These are phyloP conservation scores for Entomortierella chlamydospora DNA, from an alignment of 192 early-diverging fungal species.

Conservation along the genomic window DNA sequence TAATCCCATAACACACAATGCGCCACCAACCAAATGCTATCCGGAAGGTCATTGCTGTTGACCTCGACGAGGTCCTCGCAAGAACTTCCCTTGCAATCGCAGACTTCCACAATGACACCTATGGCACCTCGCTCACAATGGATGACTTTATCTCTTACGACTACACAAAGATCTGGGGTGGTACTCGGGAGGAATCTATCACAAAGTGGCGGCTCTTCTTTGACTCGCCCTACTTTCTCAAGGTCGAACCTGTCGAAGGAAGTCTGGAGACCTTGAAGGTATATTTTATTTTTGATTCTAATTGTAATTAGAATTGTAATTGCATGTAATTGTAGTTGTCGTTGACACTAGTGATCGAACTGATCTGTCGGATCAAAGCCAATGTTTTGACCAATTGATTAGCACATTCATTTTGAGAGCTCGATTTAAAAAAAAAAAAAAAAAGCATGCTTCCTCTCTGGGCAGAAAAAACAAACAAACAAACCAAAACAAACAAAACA, in stretches of 20 bases:
- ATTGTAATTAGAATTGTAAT: too few species aligned
- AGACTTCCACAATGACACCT: conserved; percentile 66
- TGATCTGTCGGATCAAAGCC: too few species aligned
- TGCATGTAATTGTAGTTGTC: too few species aligned
- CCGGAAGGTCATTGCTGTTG: conserved; percentile 61
- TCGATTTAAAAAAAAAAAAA: conserved; percentile 1
- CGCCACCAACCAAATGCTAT: conserved; percentile 41
- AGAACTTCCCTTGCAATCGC: conserved; percentile 62
- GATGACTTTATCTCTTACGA: conserved; percentile 64
- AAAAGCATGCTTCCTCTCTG: neutral
- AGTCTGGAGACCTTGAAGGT: conserved; percentile 66
- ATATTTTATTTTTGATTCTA: neutral
- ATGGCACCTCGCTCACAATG: conserved; percentile 57
- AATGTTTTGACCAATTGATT: too few species aligned
- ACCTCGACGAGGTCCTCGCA: conserved; percentile 68
- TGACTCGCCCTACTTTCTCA: conserved; percentile 61
- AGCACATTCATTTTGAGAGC: neutral
- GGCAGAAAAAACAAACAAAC: neutral
- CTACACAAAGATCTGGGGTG: conserved; percentile 67
- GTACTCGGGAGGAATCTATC: conserved; percentile 62
- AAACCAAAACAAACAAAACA: neutral
- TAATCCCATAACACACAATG: conserved; percentile 5
- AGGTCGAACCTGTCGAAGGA: conserved; percentile 64
- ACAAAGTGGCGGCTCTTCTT: conserved; percentile 69
- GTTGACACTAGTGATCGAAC: too few species aligned